Evolutionary conservation across 441 rosid species (phyloP).

Genomic region (Corymbia citriodora): DNA sequence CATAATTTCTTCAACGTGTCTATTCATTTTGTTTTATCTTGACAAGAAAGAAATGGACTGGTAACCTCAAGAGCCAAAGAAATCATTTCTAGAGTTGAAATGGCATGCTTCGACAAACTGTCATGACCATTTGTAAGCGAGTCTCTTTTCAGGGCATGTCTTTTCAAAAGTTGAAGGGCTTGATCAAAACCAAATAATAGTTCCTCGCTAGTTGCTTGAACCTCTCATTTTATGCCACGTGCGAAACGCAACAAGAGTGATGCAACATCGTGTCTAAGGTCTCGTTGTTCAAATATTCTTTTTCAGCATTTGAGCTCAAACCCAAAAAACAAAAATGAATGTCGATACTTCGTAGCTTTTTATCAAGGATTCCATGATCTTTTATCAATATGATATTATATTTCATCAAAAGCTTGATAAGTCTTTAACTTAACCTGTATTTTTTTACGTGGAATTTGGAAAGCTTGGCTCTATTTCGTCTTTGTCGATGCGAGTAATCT

Average conservation of each 20-base stretch:
- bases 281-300: neutral
- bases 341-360: no score
- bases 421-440: no score
- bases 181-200: neutral
- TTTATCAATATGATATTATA: neutral
- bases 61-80: neutral
- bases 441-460: no score
- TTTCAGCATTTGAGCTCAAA: neutral
- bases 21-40: neutral
- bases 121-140: no score
- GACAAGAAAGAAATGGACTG: neutral
- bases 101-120: no score
- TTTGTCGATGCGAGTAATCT: accelerated
- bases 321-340: no score
- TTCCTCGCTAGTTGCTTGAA: neutral
- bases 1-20: no score
- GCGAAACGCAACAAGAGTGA: neutral
- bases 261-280: neutral
- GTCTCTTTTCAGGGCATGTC: no score
- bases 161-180: no score
- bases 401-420: no score
- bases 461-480: neutral
- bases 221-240: neutral
- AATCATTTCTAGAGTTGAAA: no score
- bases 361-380: neutral